phyloP scores from a whole-genome alignment of 257 asterid species.

The Capsicum baccatum region DNA sequence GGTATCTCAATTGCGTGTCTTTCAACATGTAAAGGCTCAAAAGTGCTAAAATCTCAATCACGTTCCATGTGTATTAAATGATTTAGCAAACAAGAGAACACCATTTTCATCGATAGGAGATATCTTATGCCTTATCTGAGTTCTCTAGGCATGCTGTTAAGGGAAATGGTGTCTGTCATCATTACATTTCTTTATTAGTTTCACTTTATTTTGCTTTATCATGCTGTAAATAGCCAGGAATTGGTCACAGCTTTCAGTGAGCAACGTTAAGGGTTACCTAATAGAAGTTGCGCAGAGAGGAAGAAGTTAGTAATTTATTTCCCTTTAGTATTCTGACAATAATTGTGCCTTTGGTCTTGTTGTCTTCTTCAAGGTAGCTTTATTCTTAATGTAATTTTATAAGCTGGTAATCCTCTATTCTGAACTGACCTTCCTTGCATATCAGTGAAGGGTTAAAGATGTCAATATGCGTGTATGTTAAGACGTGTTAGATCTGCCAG shows the following conservation, averaged over 20 bases:
- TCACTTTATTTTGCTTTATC: background rate
- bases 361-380: background rate
- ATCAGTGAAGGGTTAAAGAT: constrained; percentile 1
- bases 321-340: constrained; percentile 9
- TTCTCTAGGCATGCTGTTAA: constrained; percentile 2
- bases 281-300: background rate
- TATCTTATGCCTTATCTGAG: background rate
- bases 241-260: background rate
- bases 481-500: background rate
- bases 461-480: background rate
- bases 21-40: background rate
- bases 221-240: background rate
- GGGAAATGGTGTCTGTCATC: background rate
- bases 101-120: background rate
- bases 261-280: constrained; percentile 4
- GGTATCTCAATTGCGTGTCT: background rate
- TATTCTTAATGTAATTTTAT: background rate
- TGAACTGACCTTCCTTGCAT: constrained; percentile 3
- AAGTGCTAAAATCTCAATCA: background rate
- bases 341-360: background rate
- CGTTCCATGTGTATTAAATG: constrained; percentile 4
- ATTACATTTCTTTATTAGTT: background rate
- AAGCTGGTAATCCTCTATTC: background rate
- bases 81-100: background rate
- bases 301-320: background rate